These are phyloP conservation scores for Mycosphaerella arachidis DNA, from an alignment of 2,329 filamentous ascomycete genomes.

Conservation along the genomic window DNA sequence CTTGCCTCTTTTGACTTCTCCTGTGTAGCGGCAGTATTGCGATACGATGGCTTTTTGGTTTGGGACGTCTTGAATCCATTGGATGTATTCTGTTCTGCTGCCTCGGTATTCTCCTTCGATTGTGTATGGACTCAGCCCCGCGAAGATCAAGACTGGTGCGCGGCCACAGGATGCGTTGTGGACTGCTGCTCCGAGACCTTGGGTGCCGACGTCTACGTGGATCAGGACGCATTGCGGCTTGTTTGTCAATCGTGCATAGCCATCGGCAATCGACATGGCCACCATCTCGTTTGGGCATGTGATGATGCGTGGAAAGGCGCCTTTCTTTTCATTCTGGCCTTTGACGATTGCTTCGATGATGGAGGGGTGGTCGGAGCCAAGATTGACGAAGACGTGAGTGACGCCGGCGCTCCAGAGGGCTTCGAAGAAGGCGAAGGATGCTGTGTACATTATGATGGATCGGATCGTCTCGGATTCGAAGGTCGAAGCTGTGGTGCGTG, in stretches of 20 bases:
- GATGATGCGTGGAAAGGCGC: constrained; percentile 66
- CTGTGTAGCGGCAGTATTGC: constrained; percentile 81
- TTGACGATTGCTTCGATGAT: constrained; percentile 79
- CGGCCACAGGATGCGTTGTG: constrained; percentile 74
- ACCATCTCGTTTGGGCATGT: constrained; percentile 86
- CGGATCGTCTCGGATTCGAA: not conserved
- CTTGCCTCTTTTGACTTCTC: constrained; percentile 75
- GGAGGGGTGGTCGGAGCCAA: constrained; percentile 68
- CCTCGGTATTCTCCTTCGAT: constrained; percentile 73
- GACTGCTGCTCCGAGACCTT: constrained; percentile 70
- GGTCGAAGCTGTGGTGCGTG: too few relatives aligned
- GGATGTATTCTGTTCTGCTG: constrained; percentile 76
- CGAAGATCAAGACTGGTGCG: constrained; percentile 72
- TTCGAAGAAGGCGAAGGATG: constrained; percentile 79
- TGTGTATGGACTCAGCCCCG: constrained; percentile 71
- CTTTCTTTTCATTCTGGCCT: constrained; percentile 62
- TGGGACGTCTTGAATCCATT: constrained; percentile 81
- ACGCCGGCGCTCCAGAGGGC: constrained; percentile 67
- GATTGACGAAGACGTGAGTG: constrained; percentile 60
- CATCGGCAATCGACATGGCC: constrained; percentile 72
- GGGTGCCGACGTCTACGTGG: constrained; percentile 77
- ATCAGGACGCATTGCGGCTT: constrained; percentile 74
- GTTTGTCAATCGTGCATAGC: constrained; percentile 67
- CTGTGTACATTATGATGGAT: constrained; percentile 53
- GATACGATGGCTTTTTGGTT: constrained; percentile 75